Evolutionary conservation across 2,329 filamentous ascomycete genomes (phyloP), one percentile per base, ranked within the genome.

Genomic region (Nemania bipapillata): DNA sequence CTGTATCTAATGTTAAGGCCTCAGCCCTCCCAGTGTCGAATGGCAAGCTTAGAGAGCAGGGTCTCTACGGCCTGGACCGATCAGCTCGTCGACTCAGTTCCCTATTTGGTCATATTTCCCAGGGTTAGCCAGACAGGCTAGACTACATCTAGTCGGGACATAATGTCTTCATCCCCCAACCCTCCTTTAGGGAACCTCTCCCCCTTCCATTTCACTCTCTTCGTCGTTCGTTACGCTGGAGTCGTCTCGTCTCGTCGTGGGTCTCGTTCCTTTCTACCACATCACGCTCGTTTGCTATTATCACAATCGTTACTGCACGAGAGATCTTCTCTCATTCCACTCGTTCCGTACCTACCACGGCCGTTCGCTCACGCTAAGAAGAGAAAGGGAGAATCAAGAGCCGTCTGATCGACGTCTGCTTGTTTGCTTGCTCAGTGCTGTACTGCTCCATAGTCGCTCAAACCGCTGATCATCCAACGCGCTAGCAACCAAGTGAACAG

Each of bases 241-340:
- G 55, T 58, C 60, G 67, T 70, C 47, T 58, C 60, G 67, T 70
- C 47, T 70, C 61, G 58, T 71, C 58, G 63, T 68, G 66, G 55
- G 53, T 60, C 68, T 63, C 66, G 24, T 70, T 70, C 61, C 20
- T 70, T 70, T 69, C 58, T 50, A 30, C 26, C 50, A 54, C 50
- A 45, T 40, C 59, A 68, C 69, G 52, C 49, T 71, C 69, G 40
- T 70, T 71, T 68, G 22, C 53, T 57, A 40, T 45, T 42, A 56
- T 42, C 63, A 64, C 55, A 22, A 63, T 65, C 64, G 22, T 63
- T 63, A 60, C 57, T 8, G 50, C 35, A 47, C 30, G 30, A 64
- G 69, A 71, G 69, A 65, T 71, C 35, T 55, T 71, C 69, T 71
- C 70, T 61, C 55, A 56, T 58, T 70, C 22, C 70, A 63, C 67